Evolutionary conservation across 805 yeast species (phyloP), one percentile per base, ranked within the genome.

Genomic region (Metschnikowia vanudenii): DNA sequence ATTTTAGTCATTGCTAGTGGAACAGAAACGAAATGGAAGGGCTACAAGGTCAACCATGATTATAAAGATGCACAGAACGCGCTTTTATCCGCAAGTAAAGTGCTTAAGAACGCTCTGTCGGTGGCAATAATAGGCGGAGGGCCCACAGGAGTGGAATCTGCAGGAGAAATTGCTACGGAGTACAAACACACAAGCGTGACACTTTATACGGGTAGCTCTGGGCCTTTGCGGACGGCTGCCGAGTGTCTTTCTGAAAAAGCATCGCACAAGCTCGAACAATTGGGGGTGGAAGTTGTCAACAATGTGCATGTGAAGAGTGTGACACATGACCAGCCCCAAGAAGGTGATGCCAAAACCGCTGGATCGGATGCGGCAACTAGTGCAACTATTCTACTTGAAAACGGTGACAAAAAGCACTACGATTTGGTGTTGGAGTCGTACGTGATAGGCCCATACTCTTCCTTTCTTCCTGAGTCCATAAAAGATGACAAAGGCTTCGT

Each of bases 61-160:
- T 33, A 45, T 20, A 53, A 51, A 34, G 37, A 48, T n/a, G 45
- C 60, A 10, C 47, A 52, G 26, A 47, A 49, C 7, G 55, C 57
- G 3, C 22, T 64, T 28, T 36, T 55, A 40, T 39, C 52, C 28
- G 51, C 64, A 17, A 33, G 50, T 28, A 20, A 41, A 6, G 31
- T 50, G 28, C 46, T 65, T 19, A 50, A 53, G 37, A 9, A 43
- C 3, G 64, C 73, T 8, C 52, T 56, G 29, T 44, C 54, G 13
- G 61, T 71, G 18, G 74, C 73, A 1, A 51, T 71, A 5, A 38
- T 71, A 12, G 76, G 74, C 3, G 74, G 67, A 14, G 73, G 73
- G 13, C 47, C 64, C 16, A 64, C 73, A 12, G 73, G 73, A 4
- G 71, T 69, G 9, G 75, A 71, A 48, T 38, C 57, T 13, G 65